These are phyloP conservation scores for Glycine tomentella DNA, from an alignment of 306 rosid species.

Conservation along the genomic window DNA sequence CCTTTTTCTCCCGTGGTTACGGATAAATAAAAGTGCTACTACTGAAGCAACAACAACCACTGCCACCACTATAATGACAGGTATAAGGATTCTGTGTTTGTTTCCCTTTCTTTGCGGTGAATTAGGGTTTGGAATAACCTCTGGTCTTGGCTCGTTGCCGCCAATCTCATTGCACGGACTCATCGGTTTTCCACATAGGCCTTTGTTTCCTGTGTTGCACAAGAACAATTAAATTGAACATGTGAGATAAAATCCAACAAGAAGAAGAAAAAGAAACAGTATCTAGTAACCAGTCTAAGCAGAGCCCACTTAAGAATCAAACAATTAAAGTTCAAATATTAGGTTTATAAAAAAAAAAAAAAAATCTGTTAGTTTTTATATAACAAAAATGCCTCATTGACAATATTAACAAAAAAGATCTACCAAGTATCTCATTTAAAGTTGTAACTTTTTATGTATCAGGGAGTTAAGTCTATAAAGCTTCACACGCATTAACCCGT, in stretches of 20 bases:
- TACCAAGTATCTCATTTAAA: too few relatives aligned
- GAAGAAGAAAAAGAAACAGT: background rate
- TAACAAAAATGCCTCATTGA: too few relatives aligned
- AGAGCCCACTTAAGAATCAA: too few relatives aligned
- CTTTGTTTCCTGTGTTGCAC: constrained; percentile 59
- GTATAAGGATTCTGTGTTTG: constrained; percentile 46
- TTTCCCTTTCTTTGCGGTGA: constrained; percentile 30
- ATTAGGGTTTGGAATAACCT: background rate
- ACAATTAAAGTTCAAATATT: too few relatives aligned
- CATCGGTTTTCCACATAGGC: constrained; percentile 70
- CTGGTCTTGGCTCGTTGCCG: background rate
- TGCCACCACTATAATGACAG: constrained; percentile 37
- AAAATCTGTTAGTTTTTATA: too few relatives aligned
- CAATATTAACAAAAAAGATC: too few relatives aligned
- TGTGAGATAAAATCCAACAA: constrained; percentile 25
- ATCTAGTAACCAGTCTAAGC: too few relatives aligned
- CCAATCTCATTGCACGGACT: constrained; percentile 23
- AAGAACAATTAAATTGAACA: background rate
- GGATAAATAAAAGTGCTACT: constrained; percentile 37
- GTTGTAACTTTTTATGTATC: background rate
- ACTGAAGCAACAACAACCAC: constrained; percentile 44
- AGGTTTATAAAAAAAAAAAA: too few relatives aligned
- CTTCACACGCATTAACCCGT: background rate
- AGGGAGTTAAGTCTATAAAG: background rate
- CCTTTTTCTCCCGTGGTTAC: background rate